Percentiles rank a stretch among this genome's conserved stretches.
These are phyloP conservation scores for Rhododendron ovatum DNA, from an alignment of 148 eudicot species.

Conservation along the genomic window DNA sequence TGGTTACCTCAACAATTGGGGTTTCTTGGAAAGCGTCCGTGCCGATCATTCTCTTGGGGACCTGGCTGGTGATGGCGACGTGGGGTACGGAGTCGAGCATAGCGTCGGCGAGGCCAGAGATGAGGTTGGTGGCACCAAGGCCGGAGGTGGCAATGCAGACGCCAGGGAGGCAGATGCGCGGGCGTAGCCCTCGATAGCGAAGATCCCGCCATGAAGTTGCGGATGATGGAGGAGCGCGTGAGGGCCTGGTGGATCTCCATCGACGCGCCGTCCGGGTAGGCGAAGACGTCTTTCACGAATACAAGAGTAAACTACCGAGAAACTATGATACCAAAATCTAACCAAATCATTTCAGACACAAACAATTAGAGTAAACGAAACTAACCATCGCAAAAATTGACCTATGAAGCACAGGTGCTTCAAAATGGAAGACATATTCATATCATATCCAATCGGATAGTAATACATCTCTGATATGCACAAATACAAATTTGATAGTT, in stretches of 20 bases:
- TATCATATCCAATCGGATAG: no score
- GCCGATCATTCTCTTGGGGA: conserved; percentile 83
- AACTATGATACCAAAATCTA: no score
- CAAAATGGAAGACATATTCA: no score
- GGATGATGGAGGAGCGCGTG: conserved; percentile 55
- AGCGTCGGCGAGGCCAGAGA: conserved; percentile 82
- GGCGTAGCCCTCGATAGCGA: conserved; percentile 89
- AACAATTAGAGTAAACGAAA: no score
- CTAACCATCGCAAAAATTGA: no score
- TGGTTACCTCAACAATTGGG: conserved; percentile 84
- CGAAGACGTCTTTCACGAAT: conserved; percentile 57
- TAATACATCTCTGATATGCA: no score
- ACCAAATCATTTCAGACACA: no score
- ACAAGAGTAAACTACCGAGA: no score
- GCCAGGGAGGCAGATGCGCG: conserved; percentile 71
- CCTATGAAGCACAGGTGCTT: no score
- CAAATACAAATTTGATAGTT: no score
- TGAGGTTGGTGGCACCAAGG: conserved; percentile 87
- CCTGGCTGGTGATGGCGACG: conserved; percentile 87
- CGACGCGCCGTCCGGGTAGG: conserved; percentile 89
- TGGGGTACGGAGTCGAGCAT: conserved; percentile 68
- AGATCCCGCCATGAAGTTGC: conserved; percentile 82
- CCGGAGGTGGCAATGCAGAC: conserved; percentile 95
- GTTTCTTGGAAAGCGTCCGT: conserved; percentile 93
- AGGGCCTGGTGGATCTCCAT: conserved; percentile 93